phyloP scores from a whole-genome alignment of 2,329 filamentous ascomycete genomes.

The Diaporthe vaccinii region DNA sequence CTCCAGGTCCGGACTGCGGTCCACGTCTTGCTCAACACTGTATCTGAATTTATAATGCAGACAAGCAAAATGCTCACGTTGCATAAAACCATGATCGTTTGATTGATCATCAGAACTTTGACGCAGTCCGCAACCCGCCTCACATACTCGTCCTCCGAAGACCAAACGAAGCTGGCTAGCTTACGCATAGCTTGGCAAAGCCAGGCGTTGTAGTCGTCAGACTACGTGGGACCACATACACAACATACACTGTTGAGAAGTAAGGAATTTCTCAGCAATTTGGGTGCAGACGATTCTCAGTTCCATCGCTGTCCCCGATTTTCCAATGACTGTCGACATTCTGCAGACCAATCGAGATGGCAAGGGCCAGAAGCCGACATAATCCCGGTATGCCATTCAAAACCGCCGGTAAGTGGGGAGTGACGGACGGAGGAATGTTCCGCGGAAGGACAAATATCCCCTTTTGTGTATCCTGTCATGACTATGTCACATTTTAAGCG shows the following conservation, averaged over 20 bases:
- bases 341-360: fast-evolving
- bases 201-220: too few species aligned
- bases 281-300: too few species aligned
- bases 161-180: background rate
- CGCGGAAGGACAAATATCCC: background rate
- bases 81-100: background rate
- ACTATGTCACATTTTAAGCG: background rate
- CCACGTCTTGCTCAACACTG: background rate
- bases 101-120: background rate
- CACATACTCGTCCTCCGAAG: background rate
- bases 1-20: too few species aligned
- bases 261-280: fast-evolving
- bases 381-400: background rate
- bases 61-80: background rate
- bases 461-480: background rate
- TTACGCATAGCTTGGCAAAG: too few species aligned
- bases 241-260: too few species aligned
- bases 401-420: background rate
- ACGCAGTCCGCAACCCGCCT: too few species aligned
- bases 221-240: too few species aligned
- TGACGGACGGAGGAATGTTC: background rate
- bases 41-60: background rate
- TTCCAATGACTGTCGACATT: background rate
- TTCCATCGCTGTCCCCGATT: background rate
- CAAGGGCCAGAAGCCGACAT: background rate